Evolutionary conservation across 805 yeast genomes (phyloP).

Genomic region (Yarrowia yakushimensis): DNA sequence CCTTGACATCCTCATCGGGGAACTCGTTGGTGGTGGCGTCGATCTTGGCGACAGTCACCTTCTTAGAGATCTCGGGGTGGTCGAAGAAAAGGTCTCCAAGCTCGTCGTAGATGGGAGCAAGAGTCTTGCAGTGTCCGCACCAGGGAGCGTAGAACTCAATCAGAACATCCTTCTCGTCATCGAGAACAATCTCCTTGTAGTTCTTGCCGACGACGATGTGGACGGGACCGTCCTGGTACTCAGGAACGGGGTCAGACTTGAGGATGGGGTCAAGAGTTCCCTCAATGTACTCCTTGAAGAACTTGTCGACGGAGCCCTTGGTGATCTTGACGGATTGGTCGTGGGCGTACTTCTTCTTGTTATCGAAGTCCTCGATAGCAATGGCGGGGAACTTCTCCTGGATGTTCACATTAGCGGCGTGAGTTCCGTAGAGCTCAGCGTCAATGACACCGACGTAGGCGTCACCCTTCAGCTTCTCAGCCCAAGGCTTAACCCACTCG

Average conservation of each 20-base stretch:
- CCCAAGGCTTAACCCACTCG: conserved; percentile 55
- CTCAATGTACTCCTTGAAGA: conserved; percentile 58
- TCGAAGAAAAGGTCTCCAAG: conserved; percentile 65
- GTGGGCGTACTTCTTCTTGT: conserved; percentile 74
- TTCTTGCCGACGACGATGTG: conserved; percentile 77
- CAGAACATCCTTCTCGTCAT: conserved; percentile 65
- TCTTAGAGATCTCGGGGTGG: conserved; percentile 47
- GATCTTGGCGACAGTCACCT: conserved; percentile 75
- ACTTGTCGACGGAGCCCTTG: conserved; percentile 52
- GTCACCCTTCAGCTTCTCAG: conserved; percentile 72
- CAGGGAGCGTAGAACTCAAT: conserved; percentile 95
- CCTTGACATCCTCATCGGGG: conserved; percentile 64
- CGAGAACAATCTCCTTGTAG: conserved; percentile 64
- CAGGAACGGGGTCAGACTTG: conserved; percentile 86
- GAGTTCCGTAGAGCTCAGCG: conserved; percentile 74
- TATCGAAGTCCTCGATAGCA: conserved; percentile 70
- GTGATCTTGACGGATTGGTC: conserved; percentile 55
- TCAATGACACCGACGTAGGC: conserved; percentile 86
- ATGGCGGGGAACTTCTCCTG: conserved; percentile 84
- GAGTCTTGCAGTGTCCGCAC: conserved; percentile 94
- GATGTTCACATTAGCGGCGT: conserved; percentile 82
- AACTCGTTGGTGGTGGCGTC: conserved; percentile 92
- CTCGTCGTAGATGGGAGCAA: conserved; percentile 86
- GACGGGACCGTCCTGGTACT: conserved; percentile 66
- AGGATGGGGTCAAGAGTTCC: conserved; percentile 69